These are phyloP conservation scores for Phytophthora hybrid DNA, from an alignment of 352 stramenopile species.

Conservation along the genomic window DNA sequence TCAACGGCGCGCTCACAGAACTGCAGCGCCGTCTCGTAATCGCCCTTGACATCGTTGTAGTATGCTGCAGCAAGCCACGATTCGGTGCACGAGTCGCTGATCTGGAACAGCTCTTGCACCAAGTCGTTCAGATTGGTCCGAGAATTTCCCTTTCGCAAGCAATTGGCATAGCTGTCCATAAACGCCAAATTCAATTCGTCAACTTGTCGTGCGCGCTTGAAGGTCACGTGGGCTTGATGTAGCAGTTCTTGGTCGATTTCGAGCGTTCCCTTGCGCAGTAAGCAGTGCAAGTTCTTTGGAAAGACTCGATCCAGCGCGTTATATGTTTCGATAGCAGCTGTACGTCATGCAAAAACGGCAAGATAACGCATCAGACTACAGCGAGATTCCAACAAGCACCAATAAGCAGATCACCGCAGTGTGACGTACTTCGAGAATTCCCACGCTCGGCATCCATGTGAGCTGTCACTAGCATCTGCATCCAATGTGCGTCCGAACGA, in stretches of 20 bases:
- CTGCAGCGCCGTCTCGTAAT: conserved; percentile 74
- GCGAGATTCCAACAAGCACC: conserved; percentile 1
- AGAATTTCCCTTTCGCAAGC: conserved; percentile 53
- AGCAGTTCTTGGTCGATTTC: conserved; percentile 73
- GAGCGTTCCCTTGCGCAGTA: conserved; percentile 60
- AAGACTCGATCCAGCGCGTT: conserved; percentile 57
- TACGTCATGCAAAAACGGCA: conserved; percentile 9
- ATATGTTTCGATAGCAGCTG: conserved; percentile 52
- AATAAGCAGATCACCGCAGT: not conserved
- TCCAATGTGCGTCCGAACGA: conserved; percentile 54
- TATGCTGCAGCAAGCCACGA: conserved; percentile 82
- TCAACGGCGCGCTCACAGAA: conserved; percentile 75
- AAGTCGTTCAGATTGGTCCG: conserved; percentile 69
- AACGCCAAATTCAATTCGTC: conserved; percentile 67
- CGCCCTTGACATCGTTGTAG: conserved; percentile 78
- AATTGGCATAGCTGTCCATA: conserved; percentile 78
- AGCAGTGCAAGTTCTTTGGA: conserved; percentile 70
- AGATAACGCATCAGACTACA: conserved; percentile 13
- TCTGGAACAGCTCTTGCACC: conserved; percentile 75
- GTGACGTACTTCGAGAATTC: conserved; percentile 47
- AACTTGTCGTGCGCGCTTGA: conserved; percentile 64
- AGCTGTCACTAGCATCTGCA: conserved; percentile 63
- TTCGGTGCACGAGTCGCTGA: conserved; percentile 59
- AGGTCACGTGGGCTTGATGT: conserved; percentile 63
- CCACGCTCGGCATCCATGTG: conserved; percentile 60